Conservation (phyloP, 202 grass and related monocot species). For the Brachypodium distachyon region DNA sequence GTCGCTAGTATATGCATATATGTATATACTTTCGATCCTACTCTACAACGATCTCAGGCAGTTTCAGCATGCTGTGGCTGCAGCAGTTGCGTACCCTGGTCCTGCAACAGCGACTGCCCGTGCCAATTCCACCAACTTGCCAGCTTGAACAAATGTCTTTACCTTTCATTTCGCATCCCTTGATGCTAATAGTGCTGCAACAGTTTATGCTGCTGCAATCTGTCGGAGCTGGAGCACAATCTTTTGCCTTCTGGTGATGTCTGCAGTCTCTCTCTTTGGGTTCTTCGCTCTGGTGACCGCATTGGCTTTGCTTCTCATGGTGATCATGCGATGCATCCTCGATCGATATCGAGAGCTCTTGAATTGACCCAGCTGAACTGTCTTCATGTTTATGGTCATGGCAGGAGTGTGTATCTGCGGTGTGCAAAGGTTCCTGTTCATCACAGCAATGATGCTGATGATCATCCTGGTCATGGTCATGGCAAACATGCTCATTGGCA, state of each 20-base stretch:
- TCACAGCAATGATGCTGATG: conserved; percentile 31
- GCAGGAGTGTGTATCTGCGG: conserved; percentile 19
- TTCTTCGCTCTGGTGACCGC: not conserved
- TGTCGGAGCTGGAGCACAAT: not conserved
- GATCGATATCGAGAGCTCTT: conserved; percentile 31
- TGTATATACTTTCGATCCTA: conserved; percentile 15
- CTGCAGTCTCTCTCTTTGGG: not conserved
- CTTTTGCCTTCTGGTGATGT: conserved; percentile 13
- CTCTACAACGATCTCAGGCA: conserved; percentile 75
- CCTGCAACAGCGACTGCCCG: conserved; percentile 39
- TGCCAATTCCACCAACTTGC: conserved; percentile 16
- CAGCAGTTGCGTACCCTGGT: conserved; percentile 48
- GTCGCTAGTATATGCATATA: not conserved
- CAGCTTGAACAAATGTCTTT: conserved; percentile 22
- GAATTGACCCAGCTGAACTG: not conserved
- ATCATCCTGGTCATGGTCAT: conserved; percentile 16
- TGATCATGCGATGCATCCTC: not conserved
- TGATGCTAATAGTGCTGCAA: not conserved
- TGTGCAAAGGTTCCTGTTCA: conserved; percentile 20
- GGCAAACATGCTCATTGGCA: conserved; percentile 20
- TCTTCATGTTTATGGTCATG: conserved; percentile 29
- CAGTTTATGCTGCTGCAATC: conserved; percentile 6
- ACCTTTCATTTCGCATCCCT: conserved; percentile 12
- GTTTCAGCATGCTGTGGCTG: conserved; percentile 45
- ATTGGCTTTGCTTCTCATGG: conserved; percentile 6